Evolutionary conservation across 2,329 filamentous ascomycete genomes (phyloP).

Genomic region (Fusarium drepaniforme): DNA sequence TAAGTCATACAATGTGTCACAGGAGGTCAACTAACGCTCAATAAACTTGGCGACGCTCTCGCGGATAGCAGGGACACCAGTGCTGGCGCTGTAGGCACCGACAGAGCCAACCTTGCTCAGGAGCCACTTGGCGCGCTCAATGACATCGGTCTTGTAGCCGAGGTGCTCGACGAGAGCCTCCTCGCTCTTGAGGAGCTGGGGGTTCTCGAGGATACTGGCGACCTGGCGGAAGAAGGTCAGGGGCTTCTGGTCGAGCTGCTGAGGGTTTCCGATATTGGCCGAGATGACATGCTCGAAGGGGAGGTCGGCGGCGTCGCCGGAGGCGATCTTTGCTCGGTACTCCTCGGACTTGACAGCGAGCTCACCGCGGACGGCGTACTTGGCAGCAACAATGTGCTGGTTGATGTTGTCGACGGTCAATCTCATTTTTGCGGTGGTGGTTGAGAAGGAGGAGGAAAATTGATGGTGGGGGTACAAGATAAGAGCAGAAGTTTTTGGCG

Average conservation of each 20-base stretch:
- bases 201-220: constrained; percentile 92
- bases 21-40: constrained; percentile 70
- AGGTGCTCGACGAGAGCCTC: constrained; percentile 80
- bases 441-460: constrained; percentile 50
- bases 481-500: constrained; percentile 42
- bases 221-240: constrained; percentile 99
- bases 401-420: constrained; percentile 93
- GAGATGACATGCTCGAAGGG: constrained; percentile 94
- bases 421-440: constrained; percentile 49
- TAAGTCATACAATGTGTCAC: background rate
- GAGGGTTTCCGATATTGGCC: constrained; percentile 98
- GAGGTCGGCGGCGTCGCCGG: constrained; percentile 67
- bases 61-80: constrained; percentile 87
- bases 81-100: constrained; percentile 95
- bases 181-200: constrained; percentile 83
- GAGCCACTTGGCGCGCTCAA: constrained; percentile 85
- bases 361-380: constrained; percentile 97
- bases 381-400: constrained; percentile 84
- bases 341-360: constrained; percentile 93
- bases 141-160: constrained; percentile 90
- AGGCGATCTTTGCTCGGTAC: constrained; percentile 80
- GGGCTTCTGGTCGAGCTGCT: constrained; percentile 98
- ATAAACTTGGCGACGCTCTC: constrained; percentile 94
- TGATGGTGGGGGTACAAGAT: constrained; percentile 30
- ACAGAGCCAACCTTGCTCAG: constrained; percentile 89